phyloP scores from a whole-genome alignment of 176 grass and related monocot genomes.

The Triticum urartu region DNA sequence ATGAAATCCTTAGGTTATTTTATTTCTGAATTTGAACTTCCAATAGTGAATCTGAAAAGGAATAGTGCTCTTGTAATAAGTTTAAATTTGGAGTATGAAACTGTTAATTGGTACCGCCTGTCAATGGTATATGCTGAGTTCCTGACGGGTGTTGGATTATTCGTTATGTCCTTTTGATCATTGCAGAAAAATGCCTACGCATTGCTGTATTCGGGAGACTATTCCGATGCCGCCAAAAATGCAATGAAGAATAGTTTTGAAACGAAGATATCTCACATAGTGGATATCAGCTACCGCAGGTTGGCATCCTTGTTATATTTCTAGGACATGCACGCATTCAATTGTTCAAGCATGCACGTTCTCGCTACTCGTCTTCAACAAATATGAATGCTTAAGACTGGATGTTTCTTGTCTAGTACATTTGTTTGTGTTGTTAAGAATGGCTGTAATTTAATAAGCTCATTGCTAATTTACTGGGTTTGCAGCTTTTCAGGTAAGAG shows the following conservation, averaged over 20 bases:
- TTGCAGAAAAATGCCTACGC: background rate
- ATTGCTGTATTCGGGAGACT: background rate
- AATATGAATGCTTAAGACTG: background rate
- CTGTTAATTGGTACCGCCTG: background rate
- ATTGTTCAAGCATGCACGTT: background rate
- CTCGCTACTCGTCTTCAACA: background rate
- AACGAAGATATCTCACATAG: background rate
- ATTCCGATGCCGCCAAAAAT: background rate
- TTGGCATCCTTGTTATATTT: background rate
- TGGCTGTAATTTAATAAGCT: no score
- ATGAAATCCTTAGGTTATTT: background rate
- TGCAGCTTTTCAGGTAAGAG: background rate
- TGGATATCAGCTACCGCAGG: background rate
- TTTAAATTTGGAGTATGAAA: background rate
- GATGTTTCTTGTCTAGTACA: background rate
- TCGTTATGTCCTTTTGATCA: background rate
- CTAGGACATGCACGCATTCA: no score
- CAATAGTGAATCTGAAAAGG: background rate
- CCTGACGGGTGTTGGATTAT: background rate
- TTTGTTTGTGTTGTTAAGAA: no score
- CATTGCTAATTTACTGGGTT: background rate
- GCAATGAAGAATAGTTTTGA: background rate
- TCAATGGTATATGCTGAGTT: background rate
- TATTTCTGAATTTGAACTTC: background rate
- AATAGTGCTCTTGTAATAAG: no score